Base-by-base conservation (phyloP, 257 asterid species). In the Solanum chilense region DNA sequence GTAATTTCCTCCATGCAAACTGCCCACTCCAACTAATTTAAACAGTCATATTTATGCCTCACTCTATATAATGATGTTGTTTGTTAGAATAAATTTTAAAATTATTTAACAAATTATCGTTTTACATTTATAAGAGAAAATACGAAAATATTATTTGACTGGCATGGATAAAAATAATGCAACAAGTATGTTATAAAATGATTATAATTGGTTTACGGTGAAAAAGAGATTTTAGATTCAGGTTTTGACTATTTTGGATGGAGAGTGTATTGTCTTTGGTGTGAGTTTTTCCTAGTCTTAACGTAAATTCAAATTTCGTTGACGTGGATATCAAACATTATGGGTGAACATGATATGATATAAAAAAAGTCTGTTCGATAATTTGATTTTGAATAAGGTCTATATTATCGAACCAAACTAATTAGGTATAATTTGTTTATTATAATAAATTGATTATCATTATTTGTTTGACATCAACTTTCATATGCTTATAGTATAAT, bases 1-100 rank as follows among this genome's bases (percentile, higher is more conserved):
- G 91, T 89, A 88, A 90, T 84, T 91, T 66, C 56, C 90, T 90
- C 94, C 98, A 94, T 88, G 94, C 98, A 89, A 92, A 91, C 87
- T 68, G 93, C 90, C 88, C 93, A 87, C 29, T 85, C 88, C 85
- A 93, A 91, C 98, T 90, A 92, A 91, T 97, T 29, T 31, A 75
- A 86, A 89, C 87, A 58, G 6, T 78, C 7, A 80, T 80, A 47
- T 27, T 45, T 27, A 42, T 42, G n/a, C 60, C 8, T 2, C 20
- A 4, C 20, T 7, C 12, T 20, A 10, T 56, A 56, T 29, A 31
- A 56, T 56, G n/a, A 56, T 20, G n/a, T 56, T 1, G 64, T 73
- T 73, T 18, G 25, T 31, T 70, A 0, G 8, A 8, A 33, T 70
- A 8, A 16, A 4, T 23, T 11, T 52, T 52, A 0, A 33, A 33